phyloP scores from a whole-genome alignment of 2,329 filamentous ascomycete species.

The Dothidotthia symphoricarpi region DNA sequence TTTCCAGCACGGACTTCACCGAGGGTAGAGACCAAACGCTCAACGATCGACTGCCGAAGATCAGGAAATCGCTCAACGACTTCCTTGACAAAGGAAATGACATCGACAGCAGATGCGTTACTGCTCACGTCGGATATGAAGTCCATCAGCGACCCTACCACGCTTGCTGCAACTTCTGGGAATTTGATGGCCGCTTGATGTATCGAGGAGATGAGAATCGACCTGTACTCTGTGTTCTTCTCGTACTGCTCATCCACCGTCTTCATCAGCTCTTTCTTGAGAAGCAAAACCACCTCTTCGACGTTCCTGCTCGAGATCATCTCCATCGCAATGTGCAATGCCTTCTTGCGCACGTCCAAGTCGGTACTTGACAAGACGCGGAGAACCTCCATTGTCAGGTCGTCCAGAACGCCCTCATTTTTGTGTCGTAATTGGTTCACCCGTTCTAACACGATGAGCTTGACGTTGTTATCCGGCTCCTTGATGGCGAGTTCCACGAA shows the following conservation, averaged over 20 bases:
- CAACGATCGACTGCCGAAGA: conserved; percentile 81
- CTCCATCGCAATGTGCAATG: conserved; percentile 83
- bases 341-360: conserved; percentile 91
- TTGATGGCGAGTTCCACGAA: conserved; percentile 97
- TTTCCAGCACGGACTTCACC: conserved; percentile 94
- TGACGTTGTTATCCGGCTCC: conserved; percentile 98
- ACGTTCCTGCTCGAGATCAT: conserved; percentile 99
- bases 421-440: conserved; percentile 84
- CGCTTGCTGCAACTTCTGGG: conserved; percentile 94
- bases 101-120: conserved; percentile 92
- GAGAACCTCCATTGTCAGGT: conserved; percentile 94
- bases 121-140: conserved; percentile 99
- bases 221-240: conserved; percentile 64
- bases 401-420: conserved; percentile 88
- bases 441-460: conserved; percentile 93
- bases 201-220: conserved; percentile 92
- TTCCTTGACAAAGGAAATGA: conserved; percentile 98
- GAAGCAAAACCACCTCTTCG: conserved; percentile 89
- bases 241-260: conserved; percentile 98
- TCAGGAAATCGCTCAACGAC: conserved; percentile 97
- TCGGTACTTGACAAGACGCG: conserved; percentile 93
- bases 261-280: conserved; percentile 97
- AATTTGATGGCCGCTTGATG: conserved; percentile 99
- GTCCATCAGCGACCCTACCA: conserved; percentile 96
- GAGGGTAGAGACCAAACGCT: conserved; percentile 83